phyloP scores from a whole-genome alignment of 179 eudicot genomes.

The Pouteria campechiana region DNA sequence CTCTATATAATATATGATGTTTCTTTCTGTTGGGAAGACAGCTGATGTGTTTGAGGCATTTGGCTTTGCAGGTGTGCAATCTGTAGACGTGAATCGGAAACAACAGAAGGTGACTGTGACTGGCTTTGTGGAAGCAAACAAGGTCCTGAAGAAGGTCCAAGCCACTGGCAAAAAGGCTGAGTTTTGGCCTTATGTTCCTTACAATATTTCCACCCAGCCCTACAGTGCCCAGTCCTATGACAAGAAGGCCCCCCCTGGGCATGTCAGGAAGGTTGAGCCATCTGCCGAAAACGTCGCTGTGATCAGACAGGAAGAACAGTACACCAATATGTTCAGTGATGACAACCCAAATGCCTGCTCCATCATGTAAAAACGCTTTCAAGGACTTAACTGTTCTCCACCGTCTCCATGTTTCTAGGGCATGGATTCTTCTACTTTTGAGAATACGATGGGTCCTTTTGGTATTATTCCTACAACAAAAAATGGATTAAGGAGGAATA shows the following conservation, averaged over 20 bases:
- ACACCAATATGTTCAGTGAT: conserved; percentile 49
- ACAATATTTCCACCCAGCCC: conserved; percentile 51
- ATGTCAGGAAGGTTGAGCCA: conserved; percentile 41
- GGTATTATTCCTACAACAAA: too few relatives aligned
- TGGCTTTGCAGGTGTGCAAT: conserved; percentile 35
- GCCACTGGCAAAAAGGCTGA: conserved; percentile 48
- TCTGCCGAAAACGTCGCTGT: conserved; percentile 17
- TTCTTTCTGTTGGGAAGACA: not conserved
- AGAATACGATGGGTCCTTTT: too few relatives aligned
- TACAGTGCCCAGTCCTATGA: conserved; percentile 51
- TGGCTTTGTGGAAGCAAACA: conserved; percentile 50
- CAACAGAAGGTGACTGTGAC: conserved; percentile 57
- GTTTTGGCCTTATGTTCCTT: conserved; percentile 68
- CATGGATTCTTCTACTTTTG: too few relatives aligned
- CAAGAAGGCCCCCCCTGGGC: conserved; percentile 63
- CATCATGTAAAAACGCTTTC: conserved; percentile 24
- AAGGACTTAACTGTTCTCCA: too few relatives aligned
- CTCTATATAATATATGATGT: not conserved
- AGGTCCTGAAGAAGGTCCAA: conserved; percentile 38
- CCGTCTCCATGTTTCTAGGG: too few relatives aligned
- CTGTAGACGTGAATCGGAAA: conserved; percentile 59
- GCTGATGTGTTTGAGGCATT: not conserved
- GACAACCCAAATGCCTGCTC: conserved; percentile 48
- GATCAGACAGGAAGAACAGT: conserved; percentile 44
- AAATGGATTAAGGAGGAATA: too few relatives aligned